Percentiles rank a stretch among this genome's conserved stretches.
Conservation (phyloP, 306 rosid species). For the Rubus idaeus region DNA sequence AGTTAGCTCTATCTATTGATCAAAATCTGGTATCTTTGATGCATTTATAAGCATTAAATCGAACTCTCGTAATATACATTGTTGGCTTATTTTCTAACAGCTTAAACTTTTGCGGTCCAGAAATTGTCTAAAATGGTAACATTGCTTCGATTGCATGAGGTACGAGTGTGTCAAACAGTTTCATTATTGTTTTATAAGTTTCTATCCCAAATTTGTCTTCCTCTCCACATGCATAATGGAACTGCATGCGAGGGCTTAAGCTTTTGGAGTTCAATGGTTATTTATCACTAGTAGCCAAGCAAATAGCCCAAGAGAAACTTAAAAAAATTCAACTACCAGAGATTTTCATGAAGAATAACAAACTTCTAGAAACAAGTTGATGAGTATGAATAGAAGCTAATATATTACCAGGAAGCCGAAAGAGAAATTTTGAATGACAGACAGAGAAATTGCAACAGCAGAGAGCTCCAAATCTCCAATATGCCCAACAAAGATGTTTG, state of each 20-base stretch:
- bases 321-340: background rate
- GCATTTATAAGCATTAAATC: background rate
- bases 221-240: background rate
- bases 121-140: background rate
- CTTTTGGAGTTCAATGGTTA: background rate
- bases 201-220: background rate
- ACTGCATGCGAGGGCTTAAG: background rate
- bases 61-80: background rate
- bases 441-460: conserved; percentile 70
- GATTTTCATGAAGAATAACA: background rate
- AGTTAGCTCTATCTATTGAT: background rate
- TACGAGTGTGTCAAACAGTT: background rate
- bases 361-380: background rate
- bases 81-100: background rate
- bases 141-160: background rate
- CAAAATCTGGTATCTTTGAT: background rate
- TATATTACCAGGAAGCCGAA: conserved; percentile 74
- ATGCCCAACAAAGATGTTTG: conserved; percentile 78
- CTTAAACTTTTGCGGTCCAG: background rate
- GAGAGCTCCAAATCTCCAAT: conserved; percentile 77
- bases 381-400: background rate
- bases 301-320: background rate
- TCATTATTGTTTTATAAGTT: background rate
- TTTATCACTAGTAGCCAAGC: background rate
- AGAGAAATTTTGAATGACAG: conserved; percentile 74